Base-by-base conservation (phyloP, 352 stramenopile genomes). In the Pythium graminicola region DNA sequence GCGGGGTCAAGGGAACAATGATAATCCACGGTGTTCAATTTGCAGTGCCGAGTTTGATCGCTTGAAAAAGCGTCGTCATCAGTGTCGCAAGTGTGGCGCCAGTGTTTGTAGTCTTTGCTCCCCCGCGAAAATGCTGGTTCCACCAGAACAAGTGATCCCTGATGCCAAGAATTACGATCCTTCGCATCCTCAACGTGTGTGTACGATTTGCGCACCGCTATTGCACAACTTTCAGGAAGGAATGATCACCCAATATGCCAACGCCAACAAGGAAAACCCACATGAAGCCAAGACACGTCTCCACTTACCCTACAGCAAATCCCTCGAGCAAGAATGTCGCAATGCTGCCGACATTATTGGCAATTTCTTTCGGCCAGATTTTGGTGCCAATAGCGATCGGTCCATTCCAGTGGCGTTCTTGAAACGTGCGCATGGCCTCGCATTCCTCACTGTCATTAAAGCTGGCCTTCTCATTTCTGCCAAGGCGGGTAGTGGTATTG, bases 381-480 rank as follows among this genome's bases (percentile, higher is more conserved):
- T 77, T 43, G 79, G 74, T 4, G 79, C 76, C 1, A 74, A 87
- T 33, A 86, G 67, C 35, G 82, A 95, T 39, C 73, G 83, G 14
- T 79, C 75, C 9, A 91, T 95, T 45, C 82, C 85, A 0, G 72
- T 88, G 2, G 72, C 72, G 24, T 86, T 95, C 40, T 72, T 95
- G 19, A 85, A 91, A 56, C 73, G 81, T 24, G 82, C 82, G 3
- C 79, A 93, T 38, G 82, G 82, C 7, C 69, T 95, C 14, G 85
- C 81, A 20, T 89, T 95, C 60, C 70, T 95, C 24, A 95, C 82
- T 3, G 78, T 90, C 22, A 74, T 93, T 54, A 92, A 93, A 44
- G 85, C 81, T 7, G 85, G 85, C 0, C 41, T 95, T 17, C 58
- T 95, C n/a, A 85, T 91, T 32, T 87, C 81, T 3, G 85, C 81